A percentile compares a stretch with the other conserved stretches of the same genome.
Evolutionary conservation across 129 eudicot genomes (phyloP).

Genomic region (Lonicera japonica): DNA sequence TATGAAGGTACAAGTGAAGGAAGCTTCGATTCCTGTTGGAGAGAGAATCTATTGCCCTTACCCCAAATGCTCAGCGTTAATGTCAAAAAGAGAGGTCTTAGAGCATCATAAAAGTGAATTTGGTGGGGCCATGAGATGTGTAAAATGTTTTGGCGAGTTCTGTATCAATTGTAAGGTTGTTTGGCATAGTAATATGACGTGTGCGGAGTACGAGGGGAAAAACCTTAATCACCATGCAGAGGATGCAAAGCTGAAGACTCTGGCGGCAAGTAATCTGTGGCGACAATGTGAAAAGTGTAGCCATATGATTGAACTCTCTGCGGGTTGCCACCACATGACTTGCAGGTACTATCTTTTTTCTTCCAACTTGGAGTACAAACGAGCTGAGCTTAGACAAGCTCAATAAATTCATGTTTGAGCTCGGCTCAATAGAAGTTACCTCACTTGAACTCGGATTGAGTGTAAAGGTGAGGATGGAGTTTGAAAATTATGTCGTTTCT

Average conservation of each 20-base stretch:
- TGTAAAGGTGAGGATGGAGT: too few species aligned
- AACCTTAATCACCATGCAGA: constrained; percentile 27
- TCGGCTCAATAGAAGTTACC: too few species aligned
- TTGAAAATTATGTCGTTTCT: too few species aligned
- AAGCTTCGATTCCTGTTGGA: constrained; percentile 57
- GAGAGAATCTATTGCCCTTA: constrained; percentile 68
- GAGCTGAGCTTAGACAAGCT: too few species aligned
- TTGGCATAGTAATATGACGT: constrained; percentile 50
- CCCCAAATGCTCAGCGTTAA: constrained; percentile 53
- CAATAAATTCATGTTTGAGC: too few species aligned
- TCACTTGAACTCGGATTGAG: too few species aligned
- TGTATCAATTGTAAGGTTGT: constrained; percentile 57
- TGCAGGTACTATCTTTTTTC: constrained; percentile 31
- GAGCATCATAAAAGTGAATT: background rate
- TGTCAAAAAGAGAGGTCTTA: constrained; percentile 44
- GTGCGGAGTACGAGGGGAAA: constrained; percentile 27
- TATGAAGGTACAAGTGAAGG: constrained; percentile 49
- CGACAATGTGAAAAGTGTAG: constrained; percentile 38
- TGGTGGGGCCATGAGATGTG: constrained; percentile 35
- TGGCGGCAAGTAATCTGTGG: constrained; percentile 30
- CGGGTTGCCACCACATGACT: constrained; percentile 41
- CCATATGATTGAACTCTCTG: constrained; percentile 36
- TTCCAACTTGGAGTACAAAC: too few species aligned
- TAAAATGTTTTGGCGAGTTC: constrained; percentile 35
- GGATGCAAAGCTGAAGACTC: constrained; percentile 44